A percentile compares a stretch with the other conserved stretches of the same genome.
Evolutionary conservation across 2,329 filamentous ascomycete species (phyloP).

Genomic region (Fusarium incarnatum): DNA sequence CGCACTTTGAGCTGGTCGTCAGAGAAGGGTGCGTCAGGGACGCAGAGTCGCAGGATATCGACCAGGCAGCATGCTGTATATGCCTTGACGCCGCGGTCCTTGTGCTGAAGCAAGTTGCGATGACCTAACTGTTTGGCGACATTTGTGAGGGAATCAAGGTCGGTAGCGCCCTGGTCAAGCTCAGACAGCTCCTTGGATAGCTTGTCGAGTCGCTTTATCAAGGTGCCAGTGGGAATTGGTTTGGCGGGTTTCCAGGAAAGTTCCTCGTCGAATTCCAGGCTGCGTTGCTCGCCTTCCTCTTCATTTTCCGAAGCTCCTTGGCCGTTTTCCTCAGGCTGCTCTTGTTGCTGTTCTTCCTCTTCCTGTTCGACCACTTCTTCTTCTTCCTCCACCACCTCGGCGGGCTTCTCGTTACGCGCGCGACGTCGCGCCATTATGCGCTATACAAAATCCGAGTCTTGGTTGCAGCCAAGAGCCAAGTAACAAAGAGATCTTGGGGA

Average conservation of each 20-base stretch:
- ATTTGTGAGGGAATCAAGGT: constrained; percentile 83
- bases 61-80: constrained; percentile 90
- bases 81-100: constrained; percentile 92
- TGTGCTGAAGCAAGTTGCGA: constrained; percentile 86
- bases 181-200: constrained; percentile 85
- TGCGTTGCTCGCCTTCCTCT: constrained; percentile 49
- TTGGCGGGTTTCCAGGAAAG: constrained; percentile 93
- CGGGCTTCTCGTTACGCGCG: constrained; percentile 50
- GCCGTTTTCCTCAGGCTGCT: constrained; percentile 29
- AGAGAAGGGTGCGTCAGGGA: constrained; percentile 94
- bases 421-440: constrained; percentile 54
- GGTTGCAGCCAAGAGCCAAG: neutral
- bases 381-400: constrained; percentile 47
- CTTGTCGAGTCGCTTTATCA: constrained; percentile 82
- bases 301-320: constrained; percentile 35
- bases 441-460: constrained; percentile 19
- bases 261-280: constrained; percentile 83
- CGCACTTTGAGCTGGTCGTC: constrained; percentile 87
- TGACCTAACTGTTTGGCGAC: constrained; percentile 88
- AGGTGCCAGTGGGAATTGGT: constrained; percentile 84
- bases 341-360: constrained; percentile 34
- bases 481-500: neutral
- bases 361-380: constrained; percentile 45
- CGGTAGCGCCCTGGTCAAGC: constrained; percentile 87
- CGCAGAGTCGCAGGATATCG: constrained; percentile 91